Evolutionary conservation across 1,284 basidiomycete species (phyloP).

Genomic region (Anthracocystis panici-leucophaei): DNA sequence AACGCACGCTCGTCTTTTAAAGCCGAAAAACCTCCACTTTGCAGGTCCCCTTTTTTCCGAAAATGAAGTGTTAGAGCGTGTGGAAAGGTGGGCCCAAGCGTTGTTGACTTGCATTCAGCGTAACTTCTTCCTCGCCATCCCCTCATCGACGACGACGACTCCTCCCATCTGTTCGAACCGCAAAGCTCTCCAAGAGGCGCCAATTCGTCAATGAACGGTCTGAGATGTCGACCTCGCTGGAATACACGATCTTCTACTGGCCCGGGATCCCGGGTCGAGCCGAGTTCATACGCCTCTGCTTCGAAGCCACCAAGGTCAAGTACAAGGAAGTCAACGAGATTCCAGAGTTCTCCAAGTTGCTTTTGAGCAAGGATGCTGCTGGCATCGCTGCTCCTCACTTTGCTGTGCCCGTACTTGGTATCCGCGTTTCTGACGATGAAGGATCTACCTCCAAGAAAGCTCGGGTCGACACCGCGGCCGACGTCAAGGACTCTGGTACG

Average conservation of each 20-base stretch:
- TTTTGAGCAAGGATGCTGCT: slow-evolving; percentile 22
- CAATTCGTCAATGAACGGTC: background rate
- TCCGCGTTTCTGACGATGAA: slow-evolving; percentile 3
- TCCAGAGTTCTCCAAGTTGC: slow-evolving; percentile 20
- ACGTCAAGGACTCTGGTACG: slow-evolving; percentile 4
- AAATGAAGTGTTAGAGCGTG: background rate
- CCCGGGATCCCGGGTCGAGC: slow-evolving; percentile 72
- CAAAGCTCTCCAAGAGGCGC: too few relatives aligned
- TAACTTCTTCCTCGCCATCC: background rate
- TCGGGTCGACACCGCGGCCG: background rate
- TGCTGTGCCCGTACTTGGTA: slow-evolving; percentile 68
- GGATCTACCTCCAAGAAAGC: slow-evolving; percentile 4
- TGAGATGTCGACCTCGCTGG: slow-evolving; percentile 22
- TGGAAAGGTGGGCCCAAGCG: background rate
- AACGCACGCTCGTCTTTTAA: slow-evolving; percentile 7
- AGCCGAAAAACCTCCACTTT: slow-evolving; percentile 19
- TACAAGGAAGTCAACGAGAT: slow-evolving; percentile 70
- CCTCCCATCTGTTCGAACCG: too few relatives aligned
- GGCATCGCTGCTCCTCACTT: slow-evolving; percentile 56
- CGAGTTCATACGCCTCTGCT: slow-evolving; percentile 73
- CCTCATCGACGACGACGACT: background rate
- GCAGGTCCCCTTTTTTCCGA: background rate
- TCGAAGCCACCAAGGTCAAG: slow-evolving; percentile 71
- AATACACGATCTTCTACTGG: slow-evolving; percentile 60
- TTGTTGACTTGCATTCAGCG: background rate